Base-by-base conservation (phyloP, 2,329 filamentous ascomycete genomes). In the Ascochyta lentis region DNA sequence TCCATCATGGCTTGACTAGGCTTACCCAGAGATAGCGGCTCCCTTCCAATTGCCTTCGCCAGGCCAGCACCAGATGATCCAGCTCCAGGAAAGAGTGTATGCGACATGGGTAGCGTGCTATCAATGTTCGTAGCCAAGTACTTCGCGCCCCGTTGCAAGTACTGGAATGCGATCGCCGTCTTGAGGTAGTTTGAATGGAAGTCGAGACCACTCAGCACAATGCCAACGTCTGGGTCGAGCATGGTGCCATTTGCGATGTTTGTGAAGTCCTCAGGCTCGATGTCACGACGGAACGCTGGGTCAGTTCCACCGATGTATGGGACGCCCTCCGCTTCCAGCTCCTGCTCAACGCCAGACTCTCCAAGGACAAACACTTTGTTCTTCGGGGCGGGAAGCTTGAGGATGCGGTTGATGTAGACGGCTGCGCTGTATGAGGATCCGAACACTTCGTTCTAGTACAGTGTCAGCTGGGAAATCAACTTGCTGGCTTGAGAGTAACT, bases 1-100 rank as follows among this genome's bases (percentile, higher is more conserved):
- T 98, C 94, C 94, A 99, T 96, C 95, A 99, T 99, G 4, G 94
- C 94, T 80, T 96, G 92, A 73, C 92, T 96, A 3, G 95, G 95
- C 79, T 99, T 99, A 0, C 95, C 95, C 37, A 98, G 79, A 3
- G 91, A 87, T 29, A 92, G 77, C 0, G 95, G 94, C 67, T 89
- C 82, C 72, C 85, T 78, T 3, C 83, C 83, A 16, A 78, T 79
- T 4, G 80, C 79, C 61, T 89, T 89, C 49, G 89, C 82, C 56
- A 99, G 78, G 2, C 92, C 91, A 24, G 91, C 86, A 45, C 89
- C 88, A 61, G 91, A 88, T 2, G 91, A 89, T 1, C 95, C 95
- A 0, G 95, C 95, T 6, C 95, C 95, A 1, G 95, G 92, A 77
- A 99, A 98, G 62, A 99, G 85, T 38, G 88, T 85, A 56, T 90